phyloP scores from a whole-genome alignment of 179 eudicot species.

The Nepenthes alata region DNA sequence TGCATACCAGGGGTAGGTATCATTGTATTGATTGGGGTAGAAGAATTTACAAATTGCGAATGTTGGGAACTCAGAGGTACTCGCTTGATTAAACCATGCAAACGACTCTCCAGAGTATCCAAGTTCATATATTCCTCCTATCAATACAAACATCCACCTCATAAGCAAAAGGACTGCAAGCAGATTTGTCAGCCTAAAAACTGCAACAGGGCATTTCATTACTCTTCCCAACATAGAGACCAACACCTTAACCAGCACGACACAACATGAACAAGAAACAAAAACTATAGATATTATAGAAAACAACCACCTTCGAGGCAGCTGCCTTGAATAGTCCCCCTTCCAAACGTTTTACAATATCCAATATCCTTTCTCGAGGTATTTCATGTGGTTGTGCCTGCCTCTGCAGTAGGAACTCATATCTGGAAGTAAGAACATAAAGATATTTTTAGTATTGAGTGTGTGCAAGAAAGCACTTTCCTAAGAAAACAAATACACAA shows the following conservation, averaged over 20 bases:
- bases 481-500: no score
- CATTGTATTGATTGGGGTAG: constrained; percentile 65
- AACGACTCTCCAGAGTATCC: constrained; percentile 59
- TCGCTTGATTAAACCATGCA: constrained; percentile 13
- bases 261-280: not conserved
- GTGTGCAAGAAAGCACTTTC: no score
- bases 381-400: constrained; percentile 30
- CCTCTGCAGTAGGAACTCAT: constrained; percentile 24
- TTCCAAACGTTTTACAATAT: constrained; percentile 63
- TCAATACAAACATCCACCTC: constrained; percentile 8
- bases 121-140: constrained; percentile 72
- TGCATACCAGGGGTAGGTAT: constrained; percentile 91
- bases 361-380: constrained; percentile 29
- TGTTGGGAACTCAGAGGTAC: constrained; percentile 22
- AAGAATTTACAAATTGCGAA: constrained; percentile 45
- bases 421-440: constrained; percentile 30
- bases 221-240: not conserved
- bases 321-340: constrained; percentile 57
- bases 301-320: constrained; percentile 36
- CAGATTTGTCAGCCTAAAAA: not conserved
- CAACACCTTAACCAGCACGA: not conserved
- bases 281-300: not conserved
- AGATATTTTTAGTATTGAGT: not conserved
- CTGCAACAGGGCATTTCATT: no score
- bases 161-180: constrained; percentile 1